A percentile compares a stretch with the other conserved stretches of the same genome.
Conservation (phyloP, 331 rosid species). For the Acacia pycnantha region DNA sequence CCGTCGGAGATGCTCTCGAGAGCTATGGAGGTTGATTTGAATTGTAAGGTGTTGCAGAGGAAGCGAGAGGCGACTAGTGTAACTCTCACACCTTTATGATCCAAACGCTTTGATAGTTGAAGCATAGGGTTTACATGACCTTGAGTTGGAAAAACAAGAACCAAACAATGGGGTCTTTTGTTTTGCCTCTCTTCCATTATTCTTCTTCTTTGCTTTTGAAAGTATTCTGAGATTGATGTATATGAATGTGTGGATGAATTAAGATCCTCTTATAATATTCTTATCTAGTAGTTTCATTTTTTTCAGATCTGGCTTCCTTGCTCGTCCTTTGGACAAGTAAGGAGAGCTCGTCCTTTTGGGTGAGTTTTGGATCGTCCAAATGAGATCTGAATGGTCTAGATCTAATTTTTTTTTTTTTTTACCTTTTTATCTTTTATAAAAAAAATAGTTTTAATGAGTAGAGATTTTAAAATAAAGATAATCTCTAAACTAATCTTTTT, state of each 20-base stretch:
- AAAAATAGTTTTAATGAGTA: too few relatives aligned
- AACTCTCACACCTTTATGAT: constrained; percentile 35
- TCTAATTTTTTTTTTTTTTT: too few relatives aligned
- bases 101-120: constrained; percentile 48
- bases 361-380: too few relatives aligned
- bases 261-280: neutral
- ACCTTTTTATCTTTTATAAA: too few relatives aligned
- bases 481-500: too few relatives aligned
- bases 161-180: constrained; percentile 28
- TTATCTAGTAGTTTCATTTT: too few relatives aligned
- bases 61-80: constrained; percentile 33
- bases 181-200: neutral
- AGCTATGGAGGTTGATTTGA: constrained; percentile 1
- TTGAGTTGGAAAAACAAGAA: constrained; percentile 41
- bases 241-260: neutral
- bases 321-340: too few relatives aligned
- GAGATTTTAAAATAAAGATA: too few relatives aligned
- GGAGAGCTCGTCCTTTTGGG: too few relatives aligned
- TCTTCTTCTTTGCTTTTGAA: neutral
- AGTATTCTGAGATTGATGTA: neutral
- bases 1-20: constrained; percentile 48
- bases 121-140: constrained; percentile 55
- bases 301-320: too few relatives aligned
- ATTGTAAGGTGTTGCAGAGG: neutral
- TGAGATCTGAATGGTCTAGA: too few relatives aligned